Percentiles rank a stretch among this genome's conserved stretches.
Conservation (phyloP, 2,329 filamentous ascomycete genomes). For the Calonectria pseudoturangicola region DNA sequence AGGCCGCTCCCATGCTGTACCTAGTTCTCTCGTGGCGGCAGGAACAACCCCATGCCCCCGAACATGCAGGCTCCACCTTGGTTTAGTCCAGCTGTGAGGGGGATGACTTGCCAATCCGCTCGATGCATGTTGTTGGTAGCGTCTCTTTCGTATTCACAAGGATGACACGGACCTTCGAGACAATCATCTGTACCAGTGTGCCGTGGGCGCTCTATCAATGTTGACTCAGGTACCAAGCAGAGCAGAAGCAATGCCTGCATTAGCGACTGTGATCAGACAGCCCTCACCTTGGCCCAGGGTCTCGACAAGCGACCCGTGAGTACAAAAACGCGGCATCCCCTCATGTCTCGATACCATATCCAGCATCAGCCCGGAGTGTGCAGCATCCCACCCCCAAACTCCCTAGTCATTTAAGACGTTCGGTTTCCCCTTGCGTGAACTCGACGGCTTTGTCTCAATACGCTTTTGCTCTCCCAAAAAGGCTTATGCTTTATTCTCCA, state of each 20-base stretch:
- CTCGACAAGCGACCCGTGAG: constrained; percentile 50
- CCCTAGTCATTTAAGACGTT: constrained; percentile 54
- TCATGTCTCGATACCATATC: constrained; percentile 51
- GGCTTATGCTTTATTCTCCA: constrained; percentile 35
- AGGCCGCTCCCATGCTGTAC: constrained; percentile 30
- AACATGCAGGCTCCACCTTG: constrained; percentile 56
- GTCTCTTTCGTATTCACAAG: constrained; percentile 51
- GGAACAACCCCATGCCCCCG: constrained; percentile 57
- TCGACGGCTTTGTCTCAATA: constrained; percentile 41
- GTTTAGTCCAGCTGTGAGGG: constrained; percentile 41
- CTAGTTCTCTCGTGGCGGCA: constrained; percentile 54
- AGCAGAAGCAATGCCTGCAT: constrained; percentile 55
- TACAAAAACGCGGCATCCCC: constrained; percentile 58
- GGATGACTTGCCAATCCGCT: constrained; percentile 48
- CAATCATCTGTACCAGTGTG: constrained; percentile 56
- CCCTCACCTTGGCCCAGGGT: constrained; percentile 48
- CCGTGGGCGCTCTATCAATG: constrained; percentile 52
- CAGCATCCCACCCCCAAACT: constrained; percentile 47
- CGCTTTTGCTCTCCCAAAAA: constrained; percentile 36
- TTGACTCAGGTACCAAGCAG: constrained; percentile 56
- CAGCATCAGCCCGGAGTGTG: constrained; percentile 47
- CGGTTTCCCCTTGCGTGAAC: constrained; percentile 49
- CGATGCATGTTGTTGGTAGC: constrained; percentile 51
- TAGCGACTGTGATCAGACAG: constrained; percentile 49
- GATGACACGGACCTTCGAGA: constrained; percentile 60